Evolutionary conservation across 306 rosid genomes (phyloP), one percentile per base, ranked within the genome.

Genomic region (Hippophae rhamnoides): DNA sequence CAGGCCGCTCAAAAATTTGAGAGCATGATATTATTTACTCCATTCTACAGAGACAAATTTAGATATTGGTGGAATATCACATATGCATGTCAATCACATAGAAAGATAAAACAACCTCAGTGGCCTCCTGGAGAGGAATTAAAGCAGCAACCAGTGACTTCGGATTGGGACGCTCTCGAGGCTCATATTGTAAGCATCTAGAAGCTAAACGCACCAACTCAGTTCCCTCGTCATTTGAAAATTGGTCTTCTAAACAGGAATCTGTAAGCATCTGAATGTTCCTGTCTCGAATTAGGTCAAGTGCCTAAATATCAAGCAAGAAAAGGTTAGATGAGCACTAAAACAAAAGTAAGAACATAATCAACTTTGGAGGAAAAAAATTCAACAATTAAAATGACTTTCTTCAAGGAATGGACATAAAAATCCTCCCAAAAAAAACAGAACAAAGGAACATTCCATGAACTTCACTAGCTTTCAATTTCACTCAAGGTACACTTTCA

Each of bases 131-230:
- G 60, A 92, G 77, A 63, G 96, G 96, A 76, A 85, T 70, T 70
- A 92, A 76, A 63, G 93, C 84, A 68, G 93, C 65, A 74, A 85
- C 93, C 74, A 92, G 62, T 49, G 93, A 81, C 68, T 61, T 87
- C 10, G 98, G 90, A 75, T 92, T 83, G 56, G 98, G 98, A 71
- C 98, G 98, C 66, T 92, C 98, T 49, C 93, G 81, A 5, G 96
- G 95, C 69, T 92, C 98, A 57, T 86, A 84, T 66, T 92, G 89
- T 60, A 92, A 64, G 69, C 98, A 92, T 49, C 89, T 84, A 41
- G 98, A 87, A 58, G 96, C 98, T 65, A 92, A 77, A 47, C 96
- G 98, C 55, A 92, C 95, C 61, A 92, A 80, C 56, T 85, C 95
- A 31, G 95, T 85, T 27, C 95, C 96, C 76, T 92, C 98, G 6